Conservation (phyloP, 208 protist genomes). For the Tritrichomonas musculus region DNA sequence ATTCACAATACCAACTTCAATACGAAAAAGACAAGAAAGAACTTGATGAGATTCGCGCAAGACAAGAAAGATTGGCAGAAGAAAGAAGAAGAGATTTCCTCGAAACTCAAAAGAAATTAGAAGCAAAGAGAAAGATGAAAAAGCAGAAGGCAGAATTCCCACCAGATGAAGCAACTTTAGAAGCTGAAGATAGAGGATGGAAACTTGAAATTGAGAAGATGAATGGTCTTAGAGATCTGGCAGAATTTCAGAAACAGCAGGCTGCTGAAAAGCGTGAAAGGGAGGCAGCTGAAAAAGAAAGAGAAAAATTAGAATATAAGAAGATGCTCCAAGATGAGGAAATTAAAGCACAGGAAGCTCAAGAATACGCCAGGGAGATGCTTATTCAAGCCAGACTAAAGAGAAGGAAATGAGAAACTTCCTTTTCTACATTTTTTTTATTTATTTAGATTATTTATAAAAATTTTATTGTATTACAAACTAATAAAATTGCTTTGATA, state of each 20-base stretch:
- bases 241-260: background rate
- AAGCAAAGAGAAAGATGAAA: background rate
- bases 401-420: background rate
- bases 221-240: background rate
- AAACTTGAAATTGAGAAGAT: background rate
- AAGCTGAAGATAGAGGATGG: background rate
- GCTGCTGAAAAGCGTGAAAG: background rate
- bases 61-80: background rate
- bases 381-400: background rate
- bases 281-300: slow-evolving; percentile 27
- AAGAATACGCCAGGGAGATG: slow-evolving; percentile 16
- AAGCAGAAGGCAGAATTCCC: background rate
- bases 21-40: background rate
- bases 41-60: background rate
- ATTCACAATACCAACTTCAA: background rate
- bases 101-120: background rate
- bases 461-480: too few species aligned
- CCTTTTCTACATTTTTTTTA: too few species aligned
- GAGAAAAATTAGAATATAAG: slow-evolving; percentile 12
- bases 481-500: too few species aligned
- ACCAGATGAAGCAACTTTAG: background rate
- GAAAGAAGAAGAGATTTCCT: background rate
- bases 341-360: background rate
- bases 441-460: too few species aligned
- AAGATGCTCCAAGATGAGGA: background rate